Base-by-base conservation (phyloP, 2,329 filamentous ascomycete genomes). In the Diaporthe destruens region DNA sequence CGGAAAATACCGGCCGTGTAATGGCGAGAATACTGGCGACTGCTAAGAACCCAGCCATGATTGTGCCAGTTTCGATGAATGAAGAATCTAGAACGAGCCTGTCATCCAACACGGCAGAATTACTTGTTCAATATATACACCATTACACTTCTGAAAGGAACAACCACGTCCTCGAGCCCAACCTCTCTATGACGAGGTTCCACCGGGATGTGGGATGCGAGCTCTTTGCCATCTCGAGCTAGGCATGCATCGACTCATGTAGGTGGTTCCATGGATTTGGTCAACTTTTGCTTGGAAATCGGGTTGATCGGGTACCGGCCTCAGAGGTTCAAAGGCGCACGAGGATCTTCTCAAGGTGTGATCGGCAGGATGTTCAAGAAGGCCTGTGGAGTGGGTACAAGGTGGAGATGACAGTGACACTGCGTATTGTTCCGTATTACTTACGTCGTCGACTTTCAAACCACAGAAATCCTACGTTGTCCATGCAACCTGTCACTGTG, bases 1-100 rank as follows among this genome's bases (percentile, higher is more conserved):
- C 77, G 0, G 83, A 83, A 0, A 51, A 67, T 8, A 68, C 72
- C 23, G 57, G 63, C 34, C 72, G 67, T 5, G 74, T 76, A 6
- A 79, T 29, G 34, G 72, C 77, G 20, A 78, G 63, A 20, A 78
- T 68, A n/a, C 74, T 75, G 55, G 70, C 70, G 23, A 68, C 65
- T 32, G 57, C 72, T 44, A 70, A 53, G 8, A 59, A 11, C 42
- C 57, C 51, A 72, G 72, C 65, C 72, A 74, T 74, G 2, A 2
- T 70, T 61, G 47, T 29, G 7, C 51, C 61, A 36, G 4, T n/a
- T 44, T 20, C 25, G 36, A 49, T 36, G 20, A 18, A n/a, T 32
- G 57, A 51, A 25, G 47, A 6, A 6, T 47, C 12, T 5, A 25
- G 61, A 16, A 8, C n/a, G 3, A 29, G 3, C 1, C 2, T 12